phyloP scores from a whole-genome alignment of 257 asterid species.

The Ajuga chamaepitys region DNA sequence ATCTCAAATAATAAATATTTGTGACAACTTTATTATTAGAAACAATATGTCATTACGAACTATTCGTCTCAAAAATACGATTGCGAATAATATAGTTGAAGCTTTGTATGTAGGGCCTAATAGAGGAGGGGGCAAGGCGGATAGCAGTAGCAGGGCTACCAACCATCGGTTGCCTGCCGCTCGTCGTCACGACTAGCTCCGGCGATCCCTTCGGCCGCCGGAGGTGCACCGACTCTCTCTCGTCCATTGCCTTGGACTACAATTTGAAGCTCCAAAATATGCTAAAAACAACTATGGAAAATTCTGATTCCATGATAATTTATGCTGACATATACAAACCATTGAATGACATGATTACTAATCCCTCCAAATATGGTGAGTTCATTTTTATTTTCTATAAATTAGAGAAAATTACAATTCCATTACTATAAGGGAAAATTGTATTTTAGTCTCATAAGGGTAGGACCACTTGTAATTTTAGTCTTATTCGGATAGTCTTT shows the following conservation, averaged over 20 bases:
- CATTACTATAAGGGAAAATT: background rate
- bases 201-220: slow-evolving; percentile 7
- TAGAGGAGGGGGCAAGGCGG: slow-evolving; percentile 33
- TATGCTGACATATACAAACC: slow-evolving; percentile 34
- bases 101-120: slow-evolving; percentile 19
- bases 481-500: too few relatives aligned
- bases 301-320: slow-evolving; percentile 4
- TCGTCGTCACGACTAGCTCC: slow-evolving; percentile 30
- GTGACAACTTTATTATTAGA: too few relatives aligned
- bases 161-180: slow-evolving; percentile 56
- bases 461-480: too few relatives aligned
- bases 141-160: slow-evolving; percentile 48
- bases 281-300: slow-evolving; percentile 8
- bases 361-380: slow-evolving; percentile 37
- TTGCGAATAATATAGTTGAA: too few relatives aligned
- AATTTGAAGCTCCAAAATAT: slow-evolving; percentile 27
- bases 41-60: too few relatives aligned
- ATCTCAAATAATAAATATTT: too few relatives aligned
- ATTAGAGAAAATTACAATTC: background rate
- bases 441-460: too few relatives aligned
- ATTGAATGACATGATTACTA: slow-evolving; percentile 24
- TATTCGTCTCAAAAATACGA: too few relatives aligned
- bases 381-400: background rate
- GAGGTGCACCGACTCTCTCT: slow-evolving; percentile 23
- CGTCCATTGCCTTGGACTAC: slow-evolving; percentile 29